Conservation (phyloP, 768 basidiomycete genomes). For the Tulasnella sp. region DNA sequence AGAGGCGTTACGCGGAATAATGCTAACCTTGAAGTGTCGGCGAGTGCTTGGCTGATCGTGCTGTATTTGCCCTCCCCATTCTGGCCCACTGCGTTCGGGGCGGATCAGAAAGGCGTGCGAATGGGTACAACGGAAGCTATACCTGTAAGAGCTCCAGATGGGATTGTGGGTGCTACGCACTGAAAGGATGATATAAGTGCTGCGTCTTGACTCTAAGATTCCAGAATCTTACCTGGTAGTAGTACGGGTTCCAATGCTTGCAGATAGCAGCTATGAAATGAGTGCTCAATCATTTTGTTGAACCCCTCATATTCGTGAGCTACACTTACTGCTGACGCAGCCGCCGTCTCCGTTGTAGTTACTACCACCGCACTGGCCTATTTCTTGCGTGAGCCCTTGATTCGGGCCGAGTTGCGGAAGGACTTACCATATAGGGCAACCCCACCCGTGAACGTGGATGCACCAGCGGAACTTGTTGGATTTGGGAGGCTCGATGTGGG, state of each 20-base stretch:
- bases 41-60: conserved; percentile 11
- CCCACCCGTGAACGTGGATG: neutral
- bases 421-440: neutral
- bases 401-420: neutral
- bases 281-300: neutral
- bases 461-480: neutral
- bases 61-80: conserved; percentile 8
- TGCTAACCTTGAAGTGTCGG: conserved; percentile 4
- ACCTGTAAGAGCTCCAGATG: neutral
- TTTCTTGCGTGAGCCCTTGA: neutral
- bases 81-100: neutral
- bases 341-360: neutral
- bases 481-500: neutral
- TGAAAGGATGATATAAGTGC: neutral
- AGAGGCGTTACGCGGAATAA: neutral
- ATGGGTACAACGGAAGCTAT: no score
- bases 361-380: neutral
- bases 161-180: neutral
- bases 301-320: neutral
- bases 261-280: neutral
- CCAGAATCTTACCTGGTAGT: neutral
- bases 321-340: neutral
- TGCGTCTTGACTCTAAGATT: neutral
- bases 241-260: neutral
- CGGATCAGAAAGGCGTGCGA: no score